Conservation (phyloP, 2,329 filamentous ascomycete species). For the Fusarium lateritium region DNA sequence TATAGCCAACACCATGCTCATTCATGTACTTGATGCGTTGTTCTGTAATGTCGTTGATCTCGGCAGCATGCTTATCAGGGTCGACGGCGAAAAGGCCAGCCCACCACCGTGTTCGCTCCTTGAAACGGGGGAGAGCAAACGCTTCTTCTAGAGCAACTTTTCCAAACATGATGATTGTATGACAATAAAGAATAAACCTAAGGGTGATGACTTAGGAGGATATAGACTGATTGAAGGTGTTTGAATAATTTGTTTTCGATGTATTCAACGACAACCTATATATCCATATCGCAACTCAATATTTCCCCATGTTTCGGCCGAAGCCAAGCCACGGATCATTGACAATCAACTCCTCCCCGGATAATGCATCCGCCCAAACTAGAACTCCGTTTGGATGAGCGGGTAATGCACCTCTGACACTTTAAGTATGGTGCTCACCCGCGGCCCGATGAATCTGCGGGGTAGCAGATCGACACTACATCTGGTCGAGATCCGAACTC, state of each 20-base stretch:
- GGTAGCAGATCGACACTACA: constrained; percentile 20
- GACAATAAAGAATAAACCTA: neutral
- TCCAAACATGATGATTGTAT: constrained; percentile 63
- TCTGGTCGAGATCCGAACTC: constrained; percentile 18
- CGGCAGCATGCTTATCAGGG: constrained; percentile 68
- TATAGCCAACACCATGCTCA: constrained; percentile 64
- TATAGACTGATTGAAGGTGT: neutral
- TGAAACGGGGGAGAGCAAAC: constrained; percentile 71
- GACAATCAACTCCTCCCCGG: constrained; percentile 9
- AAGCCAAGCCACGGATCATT: neutral
- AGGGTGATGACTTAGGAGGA: neutral
- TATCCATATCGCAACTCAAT: constrained; percentile 1
- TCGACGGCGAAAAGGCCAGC: constrained; percentile 72
- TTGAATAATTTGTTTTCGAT: neutral
- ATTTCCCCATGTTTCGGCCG: no score
- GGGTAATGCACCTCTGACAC: constrained; percentile 25
- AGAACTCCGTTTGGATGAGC: constrained; percentile 17
- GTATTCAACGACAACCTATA: constrained; percentile 11
- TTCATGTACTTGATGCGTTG: constrained; percentile 61
- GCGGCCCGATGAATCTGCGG: constrained; percentile 29
- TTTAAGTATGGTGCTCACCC: neutral
- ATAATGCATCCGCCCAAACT: constrained; percentile 20
- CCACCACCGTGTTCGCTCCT: constrained; percentile 73
- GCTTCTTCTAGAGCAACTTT: constrained; percentile 75
- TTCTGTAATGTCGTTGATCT: constrained; percentile 63